phyloP scores from a whole-genome alignment of 345 rosid species.

The Arabidopsis arenosa region DNA sequence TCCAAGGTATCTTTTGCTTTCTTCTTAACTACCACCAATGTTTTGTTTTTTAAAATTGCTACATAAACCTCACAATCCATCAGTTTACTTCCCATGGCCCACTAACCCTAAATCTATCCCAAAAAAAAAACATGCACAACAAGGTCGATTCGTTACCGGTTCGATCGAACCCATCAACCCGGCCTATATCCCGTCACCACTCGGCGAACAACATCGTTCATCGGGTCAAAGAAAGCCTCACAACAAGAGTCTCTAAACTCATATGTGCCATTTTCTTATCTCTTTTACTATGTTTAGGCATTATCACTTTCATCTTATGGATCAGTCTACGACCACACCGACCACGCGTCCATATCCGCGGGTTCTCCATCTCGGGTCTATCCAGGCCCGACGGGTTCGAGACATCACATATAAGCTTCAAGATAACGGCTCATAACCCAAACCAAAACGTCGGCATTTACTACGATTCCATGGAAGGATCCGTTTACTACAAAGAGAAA shows the following conservation, averaged over 20 bases:
- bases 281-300: constrained; percentile 55
- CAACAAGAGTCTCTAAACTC: constrained; percentile 60
- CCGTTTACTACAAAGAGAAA: constrained; percentile 68
- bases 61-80: constrained; percentile 33
- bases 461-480: constrained; percentile 59
- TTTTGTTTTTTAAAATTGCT: neutral
- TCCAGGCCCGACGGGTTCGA: constrained; percentile 50
- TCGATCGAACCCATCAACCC: constrained; percentile 20
- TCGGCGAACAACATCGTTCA: constrained; percentile 54
- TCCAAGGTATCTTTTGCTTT: constrained; percentile 40
- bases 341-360: constrained; percentile 61
- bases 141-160: constrained; percentile 40
- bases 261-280: constrained; percentile 62
- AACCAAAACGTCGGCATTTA: constrained; percentile 67
- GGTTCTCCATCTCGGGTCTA: constrained; percentile 60
- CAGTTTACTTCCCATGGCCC: constrained; percentile 24
- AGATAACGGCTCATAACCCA: constrained; percentile 70
- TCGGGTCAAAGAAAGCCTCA: constrained; percentile 70
- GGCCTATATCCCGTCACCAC: constrained; percentile 46
- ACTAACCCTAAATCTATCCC: neutral
- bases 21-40: neutral
- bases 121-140: constrained; percentile 42
- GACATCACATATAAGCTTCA: constrained; percentile 62
- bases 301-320: constrained; percentile 68
- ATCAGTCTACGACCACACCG: constrained; percentile 89